Percentiles rank a stretch among this genome's conserved stretches.
Conservation (phyloP, 2,329 filamentous ascomycete species). For the Monilinia fructicola region DNA sequence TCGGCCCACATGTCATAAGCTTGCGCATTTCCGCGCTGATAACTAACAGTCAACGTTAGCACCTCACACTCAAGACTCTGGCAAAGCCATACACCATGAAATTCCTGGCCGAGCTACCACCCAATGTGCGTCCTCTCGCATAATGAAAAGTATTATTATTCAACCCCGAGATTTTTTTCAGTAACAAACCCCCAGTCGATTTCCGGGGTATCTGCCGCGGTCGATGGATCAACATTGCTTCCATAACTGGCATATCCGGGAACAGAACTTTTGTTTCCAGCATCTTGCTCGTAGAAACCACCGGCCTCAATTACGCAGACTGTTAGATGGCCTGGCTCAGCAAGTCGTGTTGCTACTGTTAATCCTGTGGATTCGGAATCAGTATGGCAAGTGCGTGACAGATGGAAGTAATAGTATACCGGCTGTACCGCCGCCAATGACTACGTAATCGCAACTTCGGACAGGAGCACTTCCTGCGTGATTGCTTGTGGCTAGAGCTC, state of each 20-base stretch:
- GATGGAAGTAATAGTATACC: not conserved
- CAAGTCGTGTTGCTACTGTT: slow-evolving; percentile 23
- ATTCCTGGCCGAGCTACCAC: slow-evolving; percentile 43
- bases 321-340: not conserved
- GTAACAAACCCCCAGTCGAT: slow-evolving; percentile 25
- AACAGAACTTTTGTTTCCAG: not conserved
- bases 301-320: slow-evolving; percentile 8
- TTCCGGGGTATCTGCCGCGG: slow-evolving; percentile 1
- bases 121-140: slow-evolving; percentile 41
- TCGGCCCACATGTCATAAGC: slow-evolving; percentile 15
- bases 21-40: slow-evolving; percentile 13
- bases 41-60: not conserved
- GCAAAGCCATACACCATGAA: slow-evolving; percentile 34
- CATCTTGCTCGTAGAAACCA: slow-evolving; percentile 12
- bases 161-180: not conserved
- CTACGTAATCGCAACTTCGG: slow-evolving; percentile 13
- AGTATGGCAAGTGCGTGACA: not conserved
- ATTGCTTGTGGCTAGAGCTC: not conserved
- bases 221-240: slow-evolving; percentile 2
- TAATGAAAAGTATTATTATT: slow-evolving; percentile 25
- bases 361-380: slow-evolving; percentile 22
- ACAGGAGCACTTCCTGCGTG: not conserved
- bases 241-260: slow-evolving; percentile 14
- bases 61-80: not conserved
- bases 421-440: slow-evolving; percentile 13